Evolutionary conservation across 176 grass and related monocot genomes (phyloP), one percentile per base, ranked within the genome.

Genomic region (Tuctoria greenei): DNA sequence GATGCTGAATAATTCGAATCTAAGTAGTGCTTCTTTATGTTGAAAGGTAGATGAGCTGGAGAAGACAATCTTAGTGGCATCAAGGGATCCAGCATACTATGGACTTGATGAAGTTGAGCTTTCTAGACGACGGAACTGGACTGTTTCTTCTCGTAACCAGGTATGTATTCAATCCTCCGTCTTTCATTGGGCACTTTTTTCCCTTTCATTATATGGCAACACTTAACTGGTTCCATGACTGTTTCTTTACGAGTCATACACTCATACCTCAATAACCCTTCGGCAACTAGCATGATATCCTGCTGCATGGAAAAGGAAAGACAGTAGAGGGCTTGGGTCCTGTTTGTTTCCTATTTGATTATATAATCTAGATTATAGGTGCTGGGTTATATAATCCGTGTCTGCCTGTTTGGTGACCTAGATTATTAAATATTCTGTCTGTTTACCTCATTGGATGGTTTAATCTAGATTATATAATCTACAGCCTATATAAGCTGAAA

Each of bases 51-150:
- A 92, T 82, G 91, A 97, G 77, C 64, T 98, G 71, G 89, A 94
- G 71, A 98, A 94, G 82, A 86, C 95, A 69, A 94, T 94, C 84
- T 56, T 84, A 55, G 95, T 94, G 55, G 88, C 95, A 71, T 85
- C 84, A 74, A 90, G 88, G 80, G 95, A 98, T 90, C 91, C 91
- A 72, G 67, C 89, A 61, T 90, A 93, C 78, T 98, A 98, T 72
- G 91, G 95, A 57, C 91, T 98, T 56, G 85, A 94, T 76, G 91
- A 94, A 71, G 58, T 93, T 69, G 91, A 98, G 74, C 86, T 98
- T 79, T 93, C 89, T n/a, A 90, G 80, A 82, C 89, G 95, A 70
- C 61, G 74, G 57, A 98, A 84, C 64, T 98, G 95, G 95, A 86
- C 82, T 31, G 64, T 65, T 37, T 84, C 77, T 90, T 91, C 91